Conservation (phyloP, 176 grass and related monocot species). For the Eleusine indica region DNA sequence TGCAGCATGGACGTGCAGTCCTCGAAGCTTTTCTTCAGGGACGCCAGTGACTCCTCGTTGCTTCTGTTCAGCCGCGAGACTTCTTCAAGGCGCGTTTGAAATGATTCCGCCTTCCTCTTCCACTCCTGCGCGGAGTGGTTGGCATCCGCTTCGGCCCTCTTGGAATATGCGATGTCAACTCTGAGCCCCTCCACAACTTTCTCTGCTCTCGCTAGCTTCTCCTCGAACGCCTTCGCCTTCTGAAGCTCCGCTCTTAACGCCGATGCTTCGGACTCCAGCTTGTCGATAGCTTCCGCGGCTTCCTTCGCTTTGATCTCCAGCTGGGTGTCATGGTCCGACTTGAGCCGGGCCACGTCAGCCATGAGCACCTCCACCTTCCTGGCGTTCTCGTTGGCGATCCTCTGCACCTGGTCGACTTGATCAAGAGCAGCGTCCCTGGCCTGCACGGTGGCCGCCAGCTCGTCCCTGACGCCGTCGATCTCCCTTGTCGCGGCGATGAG, state of each 20-base stretch:
- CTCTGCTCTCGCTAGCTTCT: constrained; percentile 50
- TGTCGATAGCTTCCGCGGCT: constrained; percentile 38
- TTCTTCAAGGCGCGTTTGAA: constrained; percentile 44
- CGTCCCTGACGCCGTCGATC: constrained; percentile 51
- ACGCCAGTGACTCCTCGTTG: constrained; percentile 45
- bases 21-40: constrained; percentile 48
- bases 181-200: constrained; percentile 49
- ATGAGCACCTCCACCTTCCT: constrained; percentile 44
- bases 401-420: constrained; percentile 49
- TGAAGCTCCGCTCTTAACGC: constrained; percentile 43
- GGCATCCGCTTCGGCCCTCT: constrained; percentile 61
- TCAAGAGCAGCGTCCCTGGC: constrained; percentile 47
- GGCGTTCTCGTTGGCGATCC: constrained; percentile 45
- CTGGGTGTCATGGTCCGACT: constrained; percentile 40
- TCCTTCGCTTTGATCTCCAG: constrained; percentile 52
- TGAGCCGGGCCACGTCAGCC: constrained; percentile 47
- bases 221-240: constrained; percentile 48
- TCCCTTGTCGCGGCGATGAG: constrained; percentile 55
- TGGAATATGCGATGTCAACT: constrained; percentile 62
- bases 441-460: constrained; percentile 49
- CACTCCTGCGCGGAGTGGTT: constrained; percentile 48
- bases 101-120: constrained; percentile 46
- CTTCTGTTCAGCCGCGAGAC: constrained; percentile 39
- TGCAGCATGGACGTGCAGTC: constrained; percentile 47
- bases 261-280: constrained; percentile 39